Base-by-base conservation (phyloP, 2,329 filamentous ascomycete genomes). In the Akanthomyces muscarius region DNA sequence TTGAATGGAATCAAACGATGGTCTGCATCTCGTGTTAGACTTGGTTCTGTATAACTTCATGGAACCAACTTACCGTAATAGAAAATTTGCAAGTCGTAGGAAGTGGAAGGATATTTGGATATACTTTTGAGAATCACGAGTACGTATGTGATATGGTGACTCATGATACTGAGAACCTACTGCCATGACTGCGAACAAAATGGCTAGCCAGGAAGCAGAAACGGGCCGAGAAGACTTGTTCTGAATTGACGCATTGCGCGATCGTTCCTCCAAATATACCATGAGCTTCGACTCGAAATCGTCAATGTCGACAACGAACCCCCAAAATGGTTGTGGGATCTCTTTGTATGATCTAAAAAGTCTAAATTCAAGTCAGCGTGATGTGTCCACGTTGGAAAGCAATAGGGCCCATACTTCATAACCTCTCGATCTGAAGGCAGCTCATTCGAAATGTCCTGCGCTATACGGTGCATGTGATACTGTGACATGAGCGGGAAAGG, bases 121-220 rank as follows among this genome's bases (percentile, higher is more conserved):
- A 66, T 86, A 86, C 70, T 81, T 83, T 69, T 86, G 84, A 10
- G 83, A 83, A 67, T 86, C 82, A 59, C 78, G 76, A 10, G 84
- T 86, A 44, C 84, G 80, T 52, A 86, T 76, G 66, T 87, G 83
- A 65, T 88, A 88, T 0, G 85, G 83, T 1, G 83, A 84, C 68
- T 89, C 86, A 58, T 87, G 84, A 66, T 88, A 89, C 68, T 89
- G 86, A 0, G 85, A 87, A 7, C 86, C 86, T 21, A 88, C 85
- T 4, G 86, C 86, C 62, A 89, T 76, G 1, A 89, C 84, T 7
- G 84, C 83, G 69, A 89, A 89, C 10, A 89, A 77, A 61, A 88
- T 87, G 42, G 85, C 84, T 1, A 89, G 77, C 86, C 86, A 89
- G 10, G 86, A 87, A 18, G 86, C 85, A 1, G 86, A 86, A 16